Conservation (phyloP, 306 rosid genomes). For the Lathyrus tuberosus region DNA sequence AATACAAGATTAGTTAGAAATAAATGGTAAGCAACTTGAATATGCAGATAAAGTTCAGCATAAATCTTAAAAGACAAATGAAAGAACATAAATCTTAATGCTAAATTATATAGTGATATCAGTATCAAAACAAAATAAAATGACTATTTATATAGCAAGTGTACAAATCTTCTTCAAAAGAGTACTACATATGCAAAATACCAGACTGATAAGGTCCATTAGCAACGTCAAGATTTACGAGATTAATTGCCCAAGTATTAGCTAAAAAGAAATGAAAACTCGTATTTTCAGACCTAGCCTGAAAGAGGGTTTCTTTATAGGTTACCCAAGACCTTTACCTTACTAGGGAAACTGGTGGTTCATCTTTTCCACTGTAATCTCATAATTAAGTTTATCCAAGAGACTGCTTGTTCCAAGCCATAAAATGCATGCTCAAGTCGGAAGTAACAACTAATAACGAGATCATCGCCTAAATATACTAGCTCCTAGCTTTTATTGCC, state of each 20-base stretch:
- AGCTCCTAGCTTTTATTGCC: conserved; percentile 27
- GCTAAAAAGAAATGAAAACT: conserved; percentile 16
- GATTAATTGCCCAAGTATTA: conserved; percentile 14
- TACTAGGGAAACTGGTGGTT: conserved; percentile 28
- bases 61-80: conserved; percentile 18
- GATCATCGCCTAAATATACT: conserved; percentile 19
- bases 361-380: conserved; percentile 8
- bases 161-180: conserved; percentile 25
- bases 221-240: conserved; percentile 17
- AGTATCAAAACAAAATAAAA: conserved; percentile 35
- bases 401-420: conserved; percentile 22
- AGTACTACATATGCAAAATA: conserved; percentile 9
- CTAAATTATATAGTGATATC: conserved; percentile 14
- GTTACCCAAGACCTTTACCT: conserved; percentile 1
- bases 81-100: conserved; percentile 28
- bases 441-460: conserved; percentile 24
- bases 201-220: conserved; percentile 4
- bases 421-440: conserved; percentile 24
- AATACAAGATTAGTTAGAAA: conserved; percentile 37
- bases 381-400: conserved; percentile 33
- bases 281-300: conserved; percentile 25
- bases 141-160: conserved; percentile 5
- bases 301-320: conserved; percentile 5
- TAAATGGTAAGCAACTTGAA: conserved; percentile 28
- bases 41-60: conserved; percentile 15